Base-by-base conservation (phyloP, 2,329 filamentous ascomycete genomes). In the Pseudogymnoascus sp. region DNA sequence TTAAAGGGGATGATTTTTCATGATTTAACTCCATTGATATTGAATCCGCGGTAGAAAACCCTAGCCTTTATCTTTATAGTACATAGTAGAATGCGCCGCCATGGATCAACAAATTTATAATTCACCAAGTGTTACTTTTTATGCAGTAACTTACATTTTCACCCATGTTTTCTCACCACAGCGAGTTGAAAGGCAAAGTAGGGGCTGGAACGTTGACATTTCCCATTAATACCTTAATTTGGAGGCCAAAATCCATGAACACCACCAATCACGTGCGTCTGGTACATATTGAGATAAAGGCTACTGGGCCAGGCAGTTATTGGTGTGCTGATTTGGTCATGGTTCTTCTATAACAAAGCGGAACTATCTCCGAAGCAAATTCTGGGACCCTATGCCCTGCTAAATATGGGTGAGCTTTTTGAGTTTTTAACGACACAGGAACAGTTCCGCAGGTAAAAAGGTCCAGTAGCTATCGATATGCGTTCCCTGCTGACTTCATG, bases 371-470 rank as follows among this genome's bases (percentile, higher is more conserved):
- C 12, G 47, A 54, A 54, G 25, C 11, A 54, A 54, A 54, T 33
- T 33, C 16, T 5, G 47, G 33, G 47, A 54, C 28, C 47, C n/a
- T 33, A 8, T 33, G 47, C 47, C 16, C n/a, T 37, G 50, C 50
- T 50, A 68, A 77, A 65, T 65, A 88, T 87, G 86, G 81, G 81
- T 68, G 84, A 88, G 69, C 84, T 93, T 61, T 79, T 90, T 50
- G 79, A 85, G 59, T 92, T 83, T 70, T 80, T 89, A 61, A 73
- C 84, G 59, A 73, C 81, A 39, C 78, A 85, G 66, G 84, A 87
- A 50, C 81, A 84, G 64, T 89, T 89, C 61, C 76, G 80, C 68
- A 83, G 77, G 83, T 85, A 71, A 59, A 72, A 16, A 25, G 37
- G 30, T 22, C 18, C 11, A 22, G 12, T n/a, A 59, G 16, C 16